Percentiles rank a stretch among this genome's conserved stretches.
Evolutionary conservation across 305 asterid species (phyloP).

Genomic region (Fraxinus albicans): DNA sequence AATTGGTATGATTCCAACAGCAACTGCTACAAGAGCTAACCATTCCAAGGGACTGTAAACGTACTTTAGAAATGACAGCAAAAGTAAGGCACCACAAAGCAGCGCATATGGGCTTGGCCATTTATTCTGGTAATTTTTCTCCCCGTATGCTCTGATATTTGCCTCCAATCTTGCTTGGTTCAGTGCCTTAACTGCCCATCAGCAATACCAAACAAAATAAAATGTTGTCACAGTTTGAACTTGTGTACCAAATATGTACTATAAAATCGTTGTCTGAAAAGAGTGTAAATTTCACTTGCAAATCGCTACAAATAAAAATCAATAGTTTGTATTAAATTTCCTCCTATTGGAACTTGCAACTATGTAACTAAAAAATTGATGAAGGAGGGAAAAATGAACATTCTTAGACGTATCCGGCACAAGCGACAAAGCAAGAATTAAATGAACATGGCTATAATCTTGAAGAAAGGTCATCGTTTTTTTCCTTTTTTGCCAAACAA

Average conservation of each 20-base stretch:
- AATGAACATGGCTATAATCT: not conserved
- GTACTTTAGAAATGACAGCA: slow-evolving; percentile 48
- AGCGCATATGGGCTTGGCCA: slow-evolving; percentile 76
- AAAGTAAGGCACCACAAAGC: slow-evolving; percentile 54
- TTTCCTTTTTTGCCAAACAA: not conserved
- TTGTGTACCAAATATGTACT: not conserved
- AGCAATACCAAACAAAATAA: not conserved
- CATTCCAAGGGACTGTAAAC: slow-evolving; percentile 55
- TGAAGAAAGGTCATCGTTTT: not conserved
- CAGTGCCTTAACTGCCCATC: slow-evolving; percentile 60
- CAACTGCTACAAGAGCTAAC: slow-evolving; percentile 69
- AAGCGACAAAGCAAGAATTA: not conserved
- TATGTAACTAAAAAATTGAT: not conserved
- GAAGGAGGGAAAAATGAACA: not conserved
- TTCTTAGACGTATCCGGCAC: not conserved
- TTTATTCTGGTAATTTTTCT: slow-evolving; percentile 39
- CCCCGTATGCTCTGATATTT: slow-evolving; percentile 47
- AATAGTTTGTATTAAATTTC: too few species aligned
- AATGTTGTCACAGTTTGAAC: not conserved
- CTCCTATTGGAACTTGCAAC: not conserved
- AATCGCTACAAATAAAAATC: not conserved
- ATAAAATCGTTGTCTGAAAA: not conserved
- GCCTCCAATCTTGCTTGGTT: slow-evolving; percentile 79
- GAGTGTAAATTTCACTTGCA: not conserved
- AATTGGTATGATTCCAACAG: slow-evolving; percentile 62